Percentiles rank a stretch among this genome's conserved stretches.
phyloP scores from a whole-genome alignment of 768 basidiomycete species.

The Tremella fuciformis region DNA sequence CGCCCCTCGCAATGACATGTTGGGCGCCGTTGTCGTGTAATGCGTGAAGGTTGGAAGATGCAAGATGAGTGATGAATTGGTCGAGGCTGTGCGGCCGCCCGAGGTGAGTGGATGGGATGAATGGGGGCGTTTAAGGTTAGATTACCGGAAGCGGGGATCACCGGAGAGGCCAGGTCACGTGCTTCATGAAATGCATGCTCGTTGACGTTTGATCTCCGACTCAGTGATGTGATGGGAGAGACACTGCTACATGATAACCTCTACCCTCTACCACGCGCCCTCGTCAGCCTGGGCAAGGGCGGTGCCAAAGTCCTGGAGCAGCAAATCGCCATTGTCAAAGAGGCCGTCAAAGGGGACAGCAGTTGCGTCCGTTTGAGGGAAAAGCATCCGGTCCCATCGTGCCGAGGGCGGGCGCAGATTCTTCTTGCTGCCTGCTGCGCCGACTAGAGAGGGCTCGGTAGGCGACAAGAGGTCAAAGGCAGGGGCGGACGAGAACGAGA shows the following conservation, averaged over 20 bases:
- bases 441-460: background rate
- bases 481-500: slow-evolving; percentile 4
- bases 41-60: too few species aligned
- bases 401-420: slow-evolving; percentile 13
- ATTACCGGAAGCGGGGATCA: too few species aligned
- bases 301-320: slow-evolving; percentile 32
- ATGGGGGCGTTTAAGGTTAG: background rate
- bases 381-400: slow-evolving; percentile 17
- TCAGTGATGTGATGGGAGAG: too few species aligned
- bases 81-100: background rate
- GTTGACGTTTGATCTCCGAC: too few species aligned
- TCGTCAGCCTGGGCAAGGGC: slow-evolving; percentile 37
- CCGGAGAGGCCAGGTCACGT: too few species aligned
- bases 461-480: background rate
- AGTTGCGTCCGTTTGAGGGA: slow-evolving; percentile 21
- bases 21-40: background rate
- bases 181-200: too few species aligned
- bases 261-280: slow-evolving; percentile 16
- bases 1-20: slow-evolving; percentile 24
- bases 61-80: background rate
- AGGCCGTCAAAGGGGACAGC: slow-evolving; percentile 24
- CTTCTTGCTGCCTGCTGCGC: background rate
- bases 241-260: too few species aligned
- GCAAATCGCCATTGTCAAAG: slow-evolving; percentile 25
- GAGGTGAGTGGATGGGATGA: slow-evolving; percentile 3